These are phyloP conservation scores for Phaeosphaeriaceae sp. DNA, from an alignment of 2,329 filamentous ascomycete genomes.

Conservation along the genomic window DNA sequence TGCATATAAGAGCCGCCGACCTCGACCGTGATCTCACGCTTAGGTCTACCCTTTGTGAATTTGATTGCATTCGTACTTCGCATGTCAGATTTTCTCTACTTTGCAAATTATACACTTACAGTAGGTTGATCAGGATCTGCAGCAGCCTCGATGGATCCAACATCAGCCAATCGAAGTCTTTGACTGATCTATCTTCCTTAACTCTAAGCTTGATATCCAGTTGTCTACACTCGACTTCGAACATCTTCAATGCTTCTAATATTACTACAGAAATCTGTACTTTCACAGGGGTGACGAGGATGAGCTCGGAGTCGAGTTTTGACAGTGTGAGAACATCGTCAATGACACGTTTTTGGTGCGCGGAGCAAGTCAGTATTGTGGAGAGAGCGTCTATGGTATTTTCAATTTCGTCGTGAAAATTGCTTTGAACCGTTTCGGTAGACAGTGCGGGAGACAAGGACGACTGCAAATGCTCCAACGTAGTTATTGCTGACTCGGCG, in stretches of 20 bases:
- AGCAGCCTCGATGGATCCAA: conserved; percentile 36
- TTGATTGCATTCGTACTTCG: conserved; percentile 40
- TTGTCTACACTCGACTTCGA: conserved; percentile 35
- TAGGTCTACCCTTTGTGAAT: conserved; percentile 45
- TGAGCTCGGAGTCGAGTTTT: conserved; percentile 38
- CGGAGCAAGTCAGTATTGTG: conserved; percentile 45
- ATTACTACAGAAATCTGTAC: conserved; percentile 29
- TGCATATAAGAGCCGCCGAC: conserved; percentile 40
- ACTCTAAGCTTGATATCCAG: conserved; percentile 48
- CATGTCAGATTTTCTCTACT: conserved; percentile 27
- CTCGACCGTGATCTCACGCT: conserved; percentile 46
- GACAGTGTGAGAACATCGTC: conserved; percentile 51
- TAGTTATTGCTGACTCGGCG: conserved; percentile 51
- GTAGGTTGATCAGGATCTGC: conserved; percentile 36
- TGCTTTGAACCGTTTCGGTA: conserved; percentile 2
- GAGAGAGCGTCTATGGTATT: conserved; percentile 40
- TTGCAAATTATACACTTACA: conserved; percentile 27
- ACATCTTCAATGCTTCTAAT: conserved; percentile 36
- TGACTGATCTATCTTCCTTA: conserved; percentile 48
- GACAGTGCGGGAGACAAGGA: not conserved
- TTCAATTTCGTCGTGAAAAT: conserved; percentile 24
- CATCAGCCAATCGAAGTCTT: conserved; percentile 45
- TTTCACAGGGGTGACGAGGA: conserved; percentile 33
- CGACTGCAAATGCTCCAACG: conserved; percentile 27
- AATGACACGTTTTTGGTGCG: conserved; percentile 50